phyloP scores from a whole-genome alignment of 116 monocot genomes.

The Posidonia oceanica region DNA sequence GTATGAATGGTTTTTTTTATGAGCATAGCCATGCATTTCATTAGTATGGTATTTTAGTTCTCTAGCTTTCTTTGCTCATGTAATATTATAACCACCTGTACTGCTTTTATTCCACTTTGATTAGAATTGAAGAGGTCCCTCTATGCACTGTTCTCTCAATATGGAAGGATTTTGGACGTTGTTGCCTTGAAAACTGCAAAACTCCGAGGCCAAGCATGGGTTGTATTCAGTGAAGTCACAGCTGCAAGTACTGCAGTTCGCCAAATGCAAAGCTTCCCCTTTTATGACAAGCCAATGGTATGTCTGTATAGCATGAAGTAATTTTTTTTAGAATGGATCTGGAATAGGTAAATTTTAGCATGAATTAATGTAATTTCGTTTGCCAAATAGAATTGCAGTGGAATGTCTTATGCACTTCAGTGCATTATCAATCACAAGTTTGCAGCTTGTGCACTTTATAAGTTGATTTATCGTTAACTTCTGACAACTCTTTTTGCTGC shows the following conservation, averaged over 20 bases:
- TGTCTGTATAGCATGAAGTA: not conserved
- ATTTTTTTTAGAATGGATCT: not conserved
- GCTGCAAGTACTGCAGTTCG: constrained; percentile 85
- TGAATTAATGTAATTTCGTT: no score
- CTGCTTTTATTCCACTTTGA: not conserved
- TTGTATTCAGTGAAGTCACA: constrained; percentile 87
- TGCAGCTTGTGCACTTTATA: not conserved
- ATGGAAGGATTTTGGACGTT: constrained; percentile 88
- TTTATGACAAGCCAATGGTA: constrained; percentile 95
- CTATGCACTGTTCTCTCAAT: constrained; percentile 87
- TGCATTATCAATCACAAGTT: no score
- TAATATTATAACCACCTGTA: not conserved
- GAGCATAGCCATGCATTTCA: no score
- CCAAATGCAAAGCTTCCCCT: constrained; percentile 92
- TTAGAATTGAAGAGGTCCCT: constrained; percentile 91
- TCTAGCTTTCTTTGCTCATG: no score
- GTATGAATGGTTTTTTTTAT: no score
- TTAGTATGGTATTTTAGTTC: no score
- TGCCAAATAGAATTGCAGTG: no score
- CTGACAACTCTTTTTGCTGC: no score
- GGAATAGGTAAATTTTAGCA: no score
- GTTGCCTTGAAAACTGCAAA: constrained; percentile 75
- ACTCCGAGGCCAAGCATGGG: constrained; percentile 94
- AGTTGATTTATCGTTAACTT: not conserved
- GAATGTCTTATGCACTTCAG: no score